phyloP scores from a whole-genome alignment of 1,284 basidiomycete genomes.

The Porphyrellus sp. region DNA sequence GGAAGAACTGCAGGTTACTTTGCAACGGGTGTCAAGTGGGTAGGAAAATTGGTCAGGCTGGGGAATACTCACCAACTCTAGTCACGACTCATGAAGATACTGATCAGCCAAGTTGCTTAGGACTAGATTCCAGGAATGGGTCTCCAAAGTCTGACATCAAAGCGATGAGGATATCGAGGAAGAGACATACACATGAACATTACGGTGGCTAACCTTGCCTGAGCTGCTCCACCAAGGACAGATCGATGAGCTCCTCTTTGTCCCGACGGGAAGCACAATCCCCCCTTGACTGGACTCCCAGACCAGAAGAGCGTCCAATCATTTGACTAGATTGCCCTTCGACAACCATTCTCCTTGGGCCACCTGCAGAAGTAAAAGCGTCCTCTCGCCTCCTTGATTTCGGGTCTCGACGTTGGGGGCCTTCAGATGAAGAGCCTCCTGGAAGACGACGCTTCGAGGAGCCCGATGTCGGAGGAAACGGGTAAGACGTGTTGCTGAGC shows the following conservation, averaged over 20 bases:
- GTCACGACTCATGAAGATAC: not conserved
- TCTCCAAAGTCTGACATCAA: constrained; percentile 43
- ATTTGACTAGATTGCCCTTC: constrained; percentile 27
- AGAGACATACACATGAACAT: not conserved
- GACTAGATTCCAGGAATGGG: constrained; percentile 41
- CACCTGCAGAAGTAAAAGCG: constrained; percentile 21
- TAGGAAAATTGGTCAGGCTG: constrained; percentile 8
- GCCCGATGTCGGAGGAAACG: constrained; percentile 23
- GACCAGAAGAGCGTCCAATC: constrained; percentile 12
- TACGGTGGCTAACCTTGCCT: constrained; percentile 36
- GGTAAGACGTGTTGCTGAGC: constrained; percentile 16
- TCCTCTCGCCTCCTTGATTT: constrained; percentile 45
- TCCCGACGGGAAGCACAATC: constrained; percentile 30
- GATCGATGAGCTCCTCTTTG: constrained; percentile 45
- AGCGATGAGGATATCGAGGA: constrained; percentile 1
- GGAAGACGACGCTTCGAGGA: constrained; percentile 43
- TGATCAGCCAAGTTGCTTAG: constrained; percentile 23
- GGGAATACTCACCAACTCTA: constrained; percentile 10
- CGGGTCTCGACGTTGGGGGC: constrained; percentile 35
- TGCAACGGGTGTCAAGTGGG: constrained; percentile 25
- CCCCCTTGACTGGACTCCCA: constrained; percentile 27
- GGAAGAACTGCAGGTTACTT: not conserved
- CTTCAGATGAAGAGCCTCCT: constrained; percentile 35
- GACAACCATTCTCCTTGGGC: constrained; percentile 21
- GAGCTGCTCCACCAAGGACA: constrained; percentile 37